A percentile compares a stretch with the other conserved stretches of the same genome.
These are phyloP conservation scores for Zalerion maritima DNA, from an alignment of 495 filamentous ascomycete genomes.

Conservation along the genomic window DNA sequence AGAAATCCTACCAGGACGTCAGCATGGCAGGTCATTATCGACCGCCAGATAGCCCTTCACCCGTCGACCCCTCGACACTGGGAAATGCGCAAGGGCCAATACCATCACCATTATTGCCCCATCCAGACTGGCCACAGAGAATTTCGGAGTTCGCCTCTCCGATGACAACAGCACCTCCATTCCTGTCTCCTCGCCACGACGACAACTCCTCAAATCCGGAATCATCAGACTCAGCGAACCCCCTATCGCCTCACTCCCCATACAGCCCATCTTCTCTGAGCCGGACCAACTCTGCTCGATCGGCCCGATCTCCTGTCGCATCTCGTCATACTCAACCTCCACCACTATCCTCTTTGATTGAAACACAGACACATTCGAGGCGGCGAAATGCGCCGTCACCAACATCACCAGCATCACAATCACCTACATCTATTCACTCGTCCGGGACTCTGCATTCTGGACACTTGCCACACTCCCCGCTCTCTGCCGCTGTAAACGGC, in stretches of 20 bases:
- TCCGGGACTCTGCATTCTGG: no score
- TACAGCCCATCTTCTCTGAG: conserved; percentile 19
- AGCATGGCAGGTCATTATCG: conserved; percentile 24
- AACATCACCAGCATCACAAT: neutral
- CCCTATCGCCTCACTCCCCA: conserved; percentile 13
- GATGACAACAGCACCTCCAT: conserved; percentile 17
- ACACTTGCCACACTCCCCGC: no score
- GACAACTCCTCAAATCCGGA: conserved; percentile 13
- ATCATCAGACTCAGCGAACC: conserved; percentile 21
- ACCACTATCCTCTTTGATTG: no score
- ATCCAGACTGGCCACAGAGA: conserved; percentile 24
- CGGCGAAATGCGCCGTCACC: neutral
- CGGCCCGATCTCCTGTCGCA: conserved; percentile 17
- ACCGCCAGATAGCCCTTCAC: conserved; percentile 22
- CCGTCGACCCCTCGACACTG: conserved; percentile 26
- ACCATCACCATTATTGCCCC: conserved; percentile 31
- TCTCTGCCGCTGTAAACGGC: no score
- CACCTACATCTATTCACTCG: conserved; percentile 11
- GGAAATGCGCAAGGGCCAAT: conserved; percentile 22
- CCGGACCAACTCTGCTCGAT: conserved; percentile 19
- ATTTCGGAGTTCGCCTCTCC: conserved; percentile 26
- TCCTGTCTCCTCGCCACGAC: conserved; percentile 10
- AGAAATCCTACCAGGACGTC: conserved; percentile 24
- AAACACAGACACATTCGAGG: no score
- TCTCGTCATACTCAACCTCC: no score